phyloP scores from a whole-genome alignment of 2,329 filamentous ascomycete genomes.

The Phaeosphaeriaceae sp. region DNA sequence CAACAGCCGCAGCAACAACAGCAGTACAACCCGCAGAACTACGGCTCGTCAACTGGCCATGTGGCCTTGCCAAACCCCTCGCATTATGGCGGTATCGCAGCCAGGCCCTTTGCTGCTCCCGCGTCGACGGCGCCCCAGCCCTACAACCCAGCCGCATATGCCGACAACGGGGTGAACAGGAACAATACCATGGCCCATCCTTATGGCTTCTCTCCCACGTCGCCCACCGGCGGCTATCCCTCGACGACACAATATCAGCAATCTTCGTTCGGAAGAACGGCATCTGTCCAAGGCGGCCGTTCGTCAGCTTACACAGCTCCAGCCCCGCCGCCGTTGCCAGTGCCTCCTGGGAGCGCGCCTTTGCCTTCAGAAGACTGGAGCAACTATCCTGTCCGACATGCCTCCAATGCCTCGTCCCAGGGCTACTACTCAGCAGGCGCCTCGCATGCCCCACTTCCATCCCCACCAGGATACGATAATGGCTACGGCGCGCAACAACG shows the following conservation, averaged over 20 bases:
- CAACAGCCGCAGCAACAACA: constrained; percentile 41
- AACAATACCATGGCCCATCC: constrained; percentile 43
- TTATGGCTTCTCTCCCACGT: constrained; percentile 49
- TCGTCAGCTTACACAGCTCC: constrained; percentile 45
- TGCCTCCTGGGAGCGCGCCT: constrained; percentile 42
- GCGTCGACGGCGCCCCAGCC: constrained; percentile 41
- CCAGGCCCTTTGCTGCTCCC: constrained; percentile 42
- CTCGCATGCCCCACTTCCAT: constrained; percentile 45
- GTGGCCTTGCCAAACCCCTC: constrained; percentile 67
- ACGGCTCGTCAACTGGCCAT: constrained; percentile 51
- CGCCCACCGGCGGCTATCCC: constrained; percentile 37
- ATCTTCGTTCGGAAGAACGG: constrained; percentile 41
- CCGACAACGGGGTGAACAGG: constrained; percentile 41
- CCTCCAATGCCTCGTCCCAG: constrained; percentile 38
- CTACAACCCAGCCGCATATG: constrained; percentile 57
- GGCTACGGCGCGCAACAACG: constrained; percentile 39
- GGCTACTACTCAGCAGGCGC: constrained; percentile 38
- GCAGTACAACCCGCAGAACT: constrained; percentile 71
- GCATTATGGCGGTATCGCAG: constrained; percentile 58
- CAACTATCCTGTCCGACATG: constrained; percentile 37
- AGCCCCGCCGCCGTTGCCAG: constrained; percentile 47
- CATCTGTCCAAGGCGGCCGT: constrained; percentile 38
- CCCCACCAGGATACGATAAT: constrained; percentile 40
- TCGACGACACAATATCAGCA: constrained; percentile 41
- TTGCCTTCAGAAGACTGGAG: constrained; percentile 46